Conservation (phyloP, 2,329 filamentous ascomycete species). For the Phialophora tarda region DNA sequence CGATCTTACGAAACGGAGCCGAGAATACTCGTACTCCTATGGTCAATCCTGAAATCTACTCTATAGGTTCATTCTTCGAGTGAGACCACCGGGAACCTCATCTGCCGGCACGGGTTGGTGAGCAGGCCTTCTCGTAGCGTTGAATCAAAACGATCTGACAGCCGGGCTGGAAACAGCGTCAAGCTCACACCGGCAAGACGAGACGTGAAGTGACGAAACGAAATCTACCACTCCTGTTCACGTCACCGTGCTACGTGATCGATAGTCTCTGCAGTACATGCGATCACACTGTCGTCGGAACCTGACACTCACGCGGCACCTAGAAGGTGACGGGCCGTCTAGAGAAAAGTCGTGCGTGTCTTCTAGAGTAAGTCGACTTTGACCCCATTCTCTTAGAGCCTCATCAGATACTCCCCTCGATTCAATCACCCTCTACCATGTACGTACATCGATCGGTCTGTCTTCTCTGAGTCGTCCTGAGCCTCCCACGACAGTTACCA, state of each 20-base stretch:
- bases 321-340: background rate
- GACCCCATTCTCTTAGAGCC: too few relatives aligned
- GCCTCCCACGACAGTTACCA: background rate
- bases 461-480: background rate
- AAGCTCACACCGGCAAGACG: background rate
- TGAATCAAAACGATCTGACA: background rate
- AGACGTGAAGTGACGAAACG: background rate
- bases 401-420: background rate
- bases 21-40: background rate
- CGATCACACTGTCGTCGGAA: background rate
- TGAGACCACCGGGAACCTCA: background rate
- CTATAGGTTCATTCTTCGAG: background rate
- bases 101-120: background rate
- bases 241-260: background rate
- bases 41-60: background rate
- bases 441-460: background rate
- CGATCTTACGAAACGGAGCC: background rate
- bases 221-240: background rate
- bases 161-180: background rate
- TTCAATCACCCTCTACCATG: background rate
- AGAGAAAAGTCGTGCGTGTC: too few relatives aligned
- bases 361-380: too few relatives aligned
- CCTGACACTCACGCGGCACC: background rate
- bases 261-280: background rate
- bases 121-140: background rate